Base-by-base conservation (phyloP, 306 rosid species). In the Pyrus bretschneideri region DNA sequence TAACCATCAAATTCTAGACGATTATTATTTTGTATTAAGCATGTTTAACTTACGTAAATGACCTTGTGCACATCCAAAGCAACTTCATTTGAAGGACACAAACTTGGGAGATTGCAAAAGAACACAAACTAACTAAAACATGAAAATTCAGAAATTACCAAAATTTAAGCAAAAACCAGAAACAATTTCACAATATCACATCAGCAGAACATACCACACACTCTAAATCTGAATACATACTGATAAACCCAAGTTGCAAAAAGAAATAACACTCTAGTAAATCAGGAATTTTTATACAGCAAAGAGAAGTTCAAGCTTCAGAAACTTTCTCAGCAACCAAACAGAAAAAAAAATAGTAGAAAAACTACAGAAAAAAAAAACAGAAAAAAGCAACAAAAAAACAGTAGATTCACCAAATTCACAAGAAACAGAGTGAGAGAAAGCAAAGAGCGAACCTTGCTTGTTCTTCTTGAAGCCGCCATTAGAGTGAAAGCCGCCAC, bases 401-500 rank as follows among this genome's bases (percentile, higher is more conserved):
- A 27, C 61, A 29, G 29, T 23, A 19, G 40, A 68, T 38, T 40
- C 15, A 12, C 3, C 4, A 1, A 52, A 75, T 15, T 35, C 30
- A 35, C 4, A 25, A 22, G 2, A 54, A 29, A 75, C 54, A 33
- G 3, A 38, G 30, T 29, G 44, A 21, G 11, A 21, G 12, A 59
- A 60, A 22, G 40, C 13, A 71, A 30, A 62, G 30, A 46, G 69
- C 67, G 58, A 71, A 78, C 81, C 81, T 46, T 71, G 81, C 76
- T 78, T 78, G 65, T 66, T 62, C 81, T 62, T 78, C 76, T 78
- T 78, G 65, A 62, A 71, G 33, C 76, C 81, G 10, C 81, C 81
- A 71, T 78, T 78, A 4, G 71, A 5, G 4, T 61, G 75, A 30
- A 78, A 62, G n/a, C 29, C 33, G 0, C 66, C 65, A 78, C 54